A percentile compares a stretch with the other conserved stretches of the same genome.
These are phyloP conservation scores for Aspergillus novofumigatus DNA, from an alignment of 2,329 filamentous ascomycete genomes.

Conservation along the genomic window DNA sequence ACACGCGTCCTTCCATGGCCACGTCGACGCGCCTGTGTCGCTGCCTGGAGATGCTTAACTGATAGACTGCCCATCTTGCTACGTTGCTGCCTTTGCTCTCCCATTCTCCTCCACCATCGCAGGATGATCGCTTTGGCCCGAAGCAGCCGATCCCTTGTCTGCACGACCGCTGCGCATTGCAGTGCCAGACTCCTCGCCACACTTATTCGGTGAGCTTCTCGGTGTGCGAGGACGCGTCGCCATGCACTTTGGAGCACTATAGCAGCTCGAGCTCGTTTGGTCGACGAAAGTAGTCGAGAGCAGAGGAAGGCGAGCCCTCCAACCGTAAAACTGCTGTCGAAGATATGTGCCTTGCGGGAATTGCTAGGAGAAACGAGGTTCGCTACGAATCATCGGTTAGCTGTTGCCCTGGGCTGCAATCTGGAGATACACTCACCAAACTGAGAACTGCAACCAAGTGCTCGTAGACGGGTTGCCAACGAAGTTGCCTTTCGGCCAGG, in stretches of 20 bases:
- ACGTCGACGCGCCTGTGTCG: not conserved
- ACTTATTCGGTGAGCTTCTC: constrained; percentile 15
- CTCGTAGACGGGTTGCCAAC: constrained; percentile 32
- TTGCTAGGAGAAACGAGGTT: constrained; percentile 36
- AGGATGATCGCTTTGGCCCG: constrained; percentile 34
- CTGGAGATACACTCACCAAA: constrained; percentile 32
- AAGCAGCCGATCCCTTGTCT: constrained; percentile 40
- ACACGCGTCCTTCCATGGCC: not conserved
- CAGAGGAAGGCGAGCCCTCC: constrained; percentile 58
- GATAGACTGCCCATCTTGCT: not conserved
- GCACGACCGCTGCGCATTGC: constrained; percentile 46
- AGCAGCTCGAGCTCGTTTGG: constrained; percentile 48
- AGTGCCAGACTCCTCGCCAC: constrained; percentile 24
- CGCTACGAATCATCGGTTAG: constrained; percentile 34
- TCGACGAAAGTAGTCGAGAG: constrained; percentile 52
- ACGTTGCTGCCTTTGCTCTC: constrained; percentile 13
- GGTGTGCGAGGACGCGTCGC: constrained; percentile 30
- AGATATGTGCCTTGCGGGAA: constrained; percentile 38
- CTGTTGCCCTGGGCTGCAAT: not conserved
- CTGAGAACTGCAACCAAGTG: constrained; percentile 41
- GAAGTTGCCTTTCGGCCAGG: constrained; percentile 2
- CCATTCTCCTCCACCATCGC: constrained; percentile 30
- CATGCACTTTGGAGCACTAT: constrained; percentile 51
- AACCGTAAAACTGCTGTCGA: constrained; percentile 52
- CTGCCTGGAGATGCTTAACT: not conserved